Evolutionary conservation across 2,329 filamentous ascomycete species (phyloP), one percentile per base, ranked within the genome.

Genomic region (Catunica adiposa): DNA sequence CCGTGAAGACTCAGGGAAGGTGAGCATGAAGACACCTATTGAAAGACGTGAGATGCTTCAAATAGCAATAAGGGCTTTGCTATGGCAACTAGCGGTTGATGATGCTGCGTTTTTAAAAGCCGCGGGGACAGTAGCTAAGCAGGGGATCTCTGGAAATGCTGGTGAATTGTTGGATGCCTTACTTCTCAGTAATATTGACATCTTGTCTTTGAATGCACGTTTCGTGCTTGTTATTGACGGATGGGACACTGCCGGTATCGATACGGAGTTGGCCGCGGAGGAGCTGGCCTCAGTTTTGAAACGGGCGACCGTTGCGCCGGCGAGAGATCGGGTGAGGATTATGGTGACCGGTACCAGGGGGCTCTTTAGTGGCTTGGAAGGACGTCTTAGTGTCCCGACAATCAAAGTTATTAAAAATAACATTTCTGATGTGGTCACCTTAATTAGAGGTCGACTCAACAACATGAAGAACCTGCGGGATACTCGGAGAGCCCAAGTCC

Each of bases 151-250:
- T 22, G 42, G n/a, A 14, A 26, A 55, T 48, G 53, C 53, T 15
- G 31, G 14, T n/a, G 8, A 55, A 9, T 22, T 55, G 20, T 20
- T 55, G 6, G 46, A 37, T 11, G n/a, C 20, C 11, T 17, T 55
- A 14, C 6, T 55, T 15, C 9, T 55, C 8, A 20, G 17, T 3
- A 55, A 55, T 22, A 7, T 9, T 8, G 53, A 55, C 17, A 9
- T 55, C 3, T 11, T 48, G n/a, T 3, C 17, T 14, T 34, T 55
- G 26, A 26, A 55, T 11, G 53, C 44, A 2, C 20, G 20, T 14
- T 55, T 55, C 22, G 44, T 48, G 15, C 31, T 55, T 3, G 31
- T 55, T 1, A n/a, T 55, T 14, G 53, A 55, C 14, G 53, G 53
- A 23, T 37, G 26, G 23, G 46, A 55, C 31, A 14, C 20, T 15